Evolutionary conservation across 208 protist genomes (phyloP).

Genomic region (Acanthamoeba castellanii): DNA sequence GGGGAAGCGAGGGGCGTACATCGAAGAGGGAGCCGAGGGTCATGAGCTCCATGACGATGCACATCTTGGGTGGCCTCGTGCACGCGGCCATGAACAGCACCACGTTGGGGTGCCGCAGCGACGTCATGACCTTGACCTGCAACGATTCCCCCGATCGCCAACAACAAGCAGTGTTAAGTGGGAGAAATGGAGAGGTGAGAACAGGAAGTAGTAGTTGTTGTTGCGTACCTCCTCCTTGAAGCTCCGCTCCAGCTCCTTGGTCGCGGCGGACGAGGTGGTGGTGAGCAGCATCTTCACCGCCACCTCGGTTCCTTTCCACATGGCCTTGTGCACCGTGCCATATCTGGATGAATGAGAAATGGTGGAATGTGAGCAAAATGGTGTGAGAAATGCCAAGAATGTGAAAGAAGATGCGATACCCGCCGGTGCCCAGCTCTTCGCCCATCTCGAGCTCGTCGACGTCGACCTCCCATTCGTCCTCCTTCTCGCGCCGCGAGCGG

Average conservation of each 20-base stretch:
- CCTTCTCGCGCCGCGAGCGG: background rate
- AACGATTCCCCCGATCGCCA: background rate
- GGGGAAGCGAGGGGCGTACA: background rate
- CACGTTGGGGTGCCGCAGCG: constrained; percentile 83
- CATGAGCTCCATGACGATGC: constrained; percentile 65
- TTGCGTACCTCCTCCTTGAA: constrained; percentile 80
- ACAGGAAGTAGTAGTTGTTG: background rate
- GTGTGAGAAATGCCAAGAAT: no score
- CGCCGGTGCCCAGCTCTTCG: constrained; percentile 12
- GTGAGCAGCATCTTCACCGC: constrained; percentile 64
- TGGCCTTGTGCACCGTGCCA: constrained; percentile 30
- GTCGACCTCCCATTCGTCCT: constrained; percentile 48
- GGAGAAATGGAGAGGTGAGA: background rate
- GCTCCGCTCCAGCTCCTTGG: constrained; percentile 71
- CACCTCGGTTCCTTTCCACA: constrained; percentile 65
- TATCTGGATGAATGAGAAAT: no score
- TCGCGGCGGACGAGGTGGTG: background rate
- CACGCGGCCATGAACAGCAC: constrained; percentile 78
- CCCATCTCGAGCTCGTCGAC: constrained; percentile 28
- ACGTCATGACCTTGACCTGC: constrained; percentile 80
- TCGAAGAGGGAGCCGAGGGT: constrained; percentile 7
- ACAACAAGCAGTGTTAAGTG: background rate
- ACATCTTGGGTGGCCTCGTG: constrained; percentile 17
- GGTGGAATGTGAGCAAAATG: no score
- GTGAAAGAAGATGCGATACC: background rate